phyloP scores from a whole-genome alignment of 2,329 filamentous ascomycete species.

The Westerdykella aurantiaca region DNA sequence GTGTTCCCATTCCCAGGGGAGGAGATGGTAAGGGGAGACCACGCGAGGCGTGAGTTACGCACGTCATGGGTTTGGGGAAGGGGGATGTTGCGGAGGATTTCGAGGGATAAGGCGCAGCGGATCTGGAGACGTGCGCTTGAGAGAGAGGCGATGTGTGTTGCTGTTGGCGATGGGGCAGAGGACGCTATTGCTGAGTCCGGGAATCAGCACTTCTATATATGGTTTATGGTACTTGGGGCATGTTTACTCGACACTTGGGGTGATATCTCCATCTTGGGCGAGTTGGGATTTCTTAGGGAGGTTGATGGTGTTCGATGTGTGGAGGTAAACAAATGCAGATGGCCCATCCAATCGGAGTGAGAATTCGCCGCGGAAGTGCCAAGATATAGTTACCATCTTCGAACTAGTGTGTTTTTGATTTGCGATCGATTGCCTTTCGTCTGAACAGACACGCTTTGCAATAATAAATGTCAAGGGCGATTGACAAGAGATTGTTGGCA shows the following conservation, averaged over 20 bases:
- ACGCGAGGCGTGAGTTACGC: constrained; percentile 30
- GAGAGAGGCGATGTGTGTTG: constrained; percentile 36
- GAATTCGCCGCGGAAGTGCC: too few species aligned
- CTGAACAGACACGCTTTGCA: too few species aligned
- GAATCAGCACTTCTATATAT: constrained; percentile 4
- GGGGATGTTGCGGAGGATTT: constrained; percentile 32
- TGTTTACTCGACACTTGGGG: not conserved
- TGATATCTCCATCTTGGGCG: not conserved
- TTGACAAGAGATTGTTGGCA: too few species aligned
- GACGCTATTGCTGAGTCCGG: constrained; percentile 21
- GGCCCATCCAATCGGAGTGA: too few species aligned
- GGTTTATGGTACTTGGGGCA: not conserved
- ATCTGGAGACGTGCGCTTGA: constrained; percentile 36
- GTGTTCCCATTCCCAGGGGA: constrained; percentile 3
- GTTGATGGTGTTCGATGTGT: not conserved
- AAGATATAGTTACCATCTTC: too few species aligned
- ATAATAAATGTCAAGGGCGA: too few species aligned
- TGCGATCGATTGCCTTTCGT: too few species aligned
- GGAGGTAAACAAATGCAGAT: too few species aligned
- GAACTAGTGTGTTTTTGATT: too few species aligned
- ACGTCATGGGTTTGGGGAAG: constrained; percentile 28
- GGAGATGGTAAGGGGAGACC: constrained; percentile 26
- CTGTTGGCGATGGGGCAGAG: constrained; percentile 37
- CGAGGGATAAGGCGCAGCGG: constrained; percentile 33
- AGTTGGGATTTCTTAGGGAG: not conserved